A percentile compares a stretch with the other conserved stretches of the same genome.
phyloP scores from a whole-genome alignment of 2,329 filamentous ascomycete genomes.

The Fusarium virguliforme region DNA sequence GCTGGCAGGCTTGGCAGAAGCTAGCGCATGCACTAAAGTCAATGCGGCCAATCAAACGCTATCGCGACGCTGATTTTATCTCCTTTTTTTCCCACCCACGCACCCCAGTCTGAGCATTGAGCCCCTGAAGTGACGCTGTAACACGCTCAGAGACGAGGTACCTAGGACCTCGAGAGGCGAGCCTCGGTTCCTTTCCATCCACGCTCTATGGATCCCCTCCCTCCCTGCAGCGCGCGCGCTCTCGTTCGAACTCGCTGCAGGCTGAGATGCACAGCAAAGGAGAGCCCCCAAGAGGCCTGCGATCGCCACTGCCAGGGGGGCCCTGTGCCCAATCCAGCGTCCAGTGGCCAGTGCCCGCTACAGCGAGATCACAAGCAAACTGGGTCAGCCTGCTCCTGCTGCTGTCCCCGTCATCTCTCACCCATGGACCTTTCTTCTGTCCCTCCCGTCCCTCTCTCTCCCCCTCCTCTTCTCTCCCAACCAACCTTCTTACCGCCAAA shows the following conservation, averaged over 20 bases:
- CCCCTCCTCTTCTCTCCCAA: slow-evolving; percentile 45
- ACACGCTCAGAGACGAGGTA: slow-evolving; percentile 49
- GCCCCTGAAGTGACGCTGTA: slow-evolving; percentile 61
- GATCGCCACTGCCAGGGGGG: slow-evolving; percentile 44
- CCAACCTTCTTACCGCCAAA: slow-evolving; percentile 31
- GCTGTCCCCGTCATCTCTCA: slow-evolving; percentile 41
- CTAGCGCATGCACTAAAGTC: slow-evolving; percentile 56
- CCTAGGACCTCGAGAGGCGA: slow-evolving; percentile 34
- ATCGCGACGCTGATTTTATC: slow-evolving; percentile 57
- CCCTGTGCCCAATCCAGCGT: slow-evolving; percentile 18
- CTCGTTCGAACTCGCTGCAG: slow-evolving; percentile 18
- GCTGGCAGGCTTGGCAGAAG: slow-evolving; percentile 59
- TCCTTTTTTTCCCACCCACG: slow-evolving; percentile 55
- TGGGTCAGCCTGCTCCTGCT: slow-evolving; percentile 16
- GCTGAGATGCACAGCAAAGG: slow-evolving; percentile 21
- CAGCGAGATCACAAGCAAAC: slow-evolving; percentile 18
- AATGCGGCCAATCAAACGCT: slow-evolving; percentile 58
- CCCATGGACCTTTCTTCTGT: slow-evolving; percentile 47
- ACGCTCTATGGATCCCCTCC: background rate
- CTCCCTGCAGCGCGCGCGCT: slow-evolving; percentile 5
- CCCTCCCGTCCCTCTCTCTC: slow-evolving; percentile 42
- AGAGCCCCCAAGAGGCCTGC: slow-evolving; percentile 27
- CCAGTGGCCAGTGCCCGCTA: slow-evolving; percentile 23
- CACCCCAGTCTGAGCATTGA: slow-evolving; percentile 54
- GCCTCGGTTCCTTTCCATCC: slow-evolving; percentile 19